phyloP scores from a whole-genome alignment of 2,329 filamentous ascomycete species.

The Clarireedia paspali region DNA sequence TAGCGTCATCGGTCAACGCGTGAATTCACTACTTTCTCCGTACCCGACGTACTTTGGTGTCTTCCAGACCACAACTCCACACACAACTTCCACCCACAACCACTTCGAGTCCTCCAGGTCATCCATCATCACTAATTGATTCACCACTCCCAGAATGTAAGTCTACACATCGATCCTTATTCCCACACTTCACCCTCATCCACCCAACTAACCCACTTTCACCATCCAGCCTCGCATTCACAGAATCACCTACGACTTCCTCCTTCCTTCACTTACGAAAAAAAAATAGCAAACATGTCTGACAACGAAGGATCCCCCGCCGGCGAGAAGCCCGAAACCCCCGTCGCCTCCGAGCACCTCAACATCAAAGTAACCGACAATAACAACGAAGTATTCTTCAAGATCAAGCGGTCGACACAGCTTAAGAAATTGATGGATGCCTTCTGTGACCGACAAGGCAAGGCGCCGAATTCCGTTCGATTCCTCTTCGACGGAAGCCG shows the following conservation, averaged over 20 bases:
- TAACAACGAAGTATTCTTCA: conserved; percentile 99
- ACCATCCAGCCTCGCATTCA: background rate
- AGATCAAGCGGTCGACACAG: conserved; percentile 95
- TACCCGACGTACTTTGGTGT: background rate
- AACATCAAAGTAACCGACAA: conserved; percentile 99
- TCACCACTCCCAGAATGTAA: no score
- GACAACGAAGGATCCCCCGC: conserved; percentile 41
- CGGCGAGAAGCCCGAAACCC: conserved; percentile 26
- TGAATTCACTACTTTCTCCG: background rate
- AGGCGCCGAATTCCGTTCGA: conserved; percentile 73
- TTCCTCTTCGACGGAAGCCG: conserved; percentile 96
- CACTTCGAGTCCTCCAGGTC: background rate
- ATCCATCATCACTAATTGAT: no score
- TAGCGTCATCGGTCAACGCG: conserved; percentile 9
- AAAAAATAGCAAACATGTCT: conserved; percentile 23
- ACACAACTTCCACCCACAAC: background rate
- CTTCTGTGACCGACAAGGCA: conserved; percentile 94
- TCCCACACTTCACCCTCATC: no score
- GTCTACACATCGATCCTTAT: no score
- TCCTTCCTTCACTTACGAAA: background rate
- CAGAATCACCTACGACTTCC: background rate
- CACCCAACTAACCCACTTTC: background rate
- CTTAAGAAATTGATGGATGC: conserved; percentile 98
- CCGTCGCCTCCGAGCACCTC: conserved; percentile 62
- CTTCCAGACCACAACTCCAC: background rate